Percentiles rank a stretch among this genome's conserved stretches.
Evolutionary conservation across 257 asterid species (phyloP).

Genomic region (Solanum appendiculatum): DNA sequence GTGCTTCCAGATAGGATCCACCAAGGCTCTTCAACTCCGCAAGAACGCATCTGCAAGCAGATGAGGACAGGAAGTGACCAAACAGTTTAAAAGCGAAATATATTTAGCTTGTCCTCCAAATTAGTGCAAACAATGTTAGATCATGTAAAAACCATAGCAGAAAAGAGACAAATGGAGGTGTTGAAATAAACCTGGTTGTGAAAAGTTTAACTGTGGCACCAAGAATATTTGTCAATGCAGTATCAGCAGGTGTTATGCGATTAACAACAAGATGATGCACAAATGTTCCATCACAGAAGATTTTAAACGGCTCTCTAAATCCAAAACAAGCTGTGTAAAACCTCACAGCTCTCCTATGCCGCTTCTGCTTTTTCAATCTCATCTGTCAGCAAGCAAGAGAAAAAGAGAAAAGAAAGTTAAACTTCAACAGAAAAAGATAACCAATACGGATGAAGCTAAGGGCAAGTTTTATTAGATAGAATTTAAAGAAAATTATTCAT

Average conservation of each 20-base stretch:
- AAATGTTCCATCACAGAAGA: constrained; percentile 94
- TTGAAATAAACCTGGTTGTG: constrained; percentile 28
- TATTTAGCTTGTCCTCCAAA: neutral
- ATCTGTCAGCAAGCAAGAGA: constrained; percentile 12
- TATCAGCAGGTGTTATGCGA: constrained; percentile 75
- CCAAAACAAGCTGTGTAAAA: constrained; percentile 74
- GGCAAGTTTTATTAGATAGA: neutral
- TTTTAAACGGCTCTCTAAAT: constrained; percentile 79
- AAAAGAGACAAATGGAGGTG: neutral
- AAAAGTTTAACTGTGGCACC: constrained; percentile 73
- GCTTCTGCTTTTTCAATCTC: constrained; percentile 76
- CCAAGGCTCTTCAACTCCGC: constrained; percentile 88
- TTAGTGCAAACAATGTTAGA: neutral
- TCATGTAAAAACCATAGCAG: neutral
- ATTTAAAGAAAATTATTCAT: neutral
- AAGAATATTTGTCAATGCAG: constrained; percentile 57
- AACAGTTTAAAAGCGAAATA: neutral
- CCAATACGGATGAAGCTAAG: neutral
- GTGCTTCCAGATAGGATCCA: constrained; percentile 36
- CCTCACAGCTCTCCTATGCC: constrained; percentile 66
- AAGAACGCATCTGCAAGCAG: constrained; percentile 63
- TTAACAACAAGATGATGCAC: constrained; percentile 69
- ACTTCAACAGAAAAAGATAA: neutral
- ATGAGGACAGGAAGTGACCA: neutral
- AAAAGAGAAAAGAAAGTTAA: neutral